Base-by-base conservation (phyloP, 108 stramenopile genomes). In the Fistulifera solaris region DNA sequence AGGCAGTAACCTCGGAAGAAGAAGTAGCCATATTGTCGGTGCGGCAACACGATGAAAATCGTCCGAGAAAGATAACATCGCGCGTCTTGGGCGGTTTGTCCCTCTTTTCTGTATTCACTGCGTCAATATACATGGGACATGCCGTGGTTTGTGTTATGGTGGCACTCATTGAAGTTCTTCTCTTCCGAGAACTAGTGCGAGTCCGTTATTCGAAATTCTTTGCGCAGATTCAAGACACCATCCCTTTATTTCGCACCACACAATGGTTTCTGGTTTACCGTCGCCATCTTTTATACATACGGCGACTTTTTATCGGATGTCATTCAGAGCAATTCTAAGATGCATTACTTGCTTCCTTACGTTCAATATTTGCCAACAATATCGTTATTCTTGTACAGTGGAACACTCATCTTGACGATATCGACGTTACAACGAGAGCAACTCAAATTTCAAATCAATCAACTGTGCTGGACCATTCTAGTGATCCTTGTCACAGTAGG, bases 181-280 rank as follows among this genome's bases (percentile, higher is more conserved):
- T 96, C 38, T 98, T 95, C 72, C 93, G 92, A 17, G 97, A 98
- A 72, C 61, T 98, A 18, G 95, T 98, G 43, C 91, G 81, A 38
- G 95, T 98, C 10, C 85, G 97, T 0, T 96, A 96, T 67, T 71
- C 76, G 56, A 72, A 78, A 12, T 80, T 81, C 62, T 91, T 78
- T 46, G 48, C 76, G 31, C 65, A 67, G 6, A 82, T 86, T 57
- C 81, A 96, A 58, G 59, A 80, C 39, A 85, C 78, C n/a, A 93
- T 96, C 62, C 97, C 97, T 4, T 73, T 94, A 27, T 98, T 98
- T 56, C 94, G 97, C 11, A 96, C 97, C 11, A 85, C 92, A 25
- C 97, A 98, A 61, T 98, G 97, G 97, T 66, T n/a, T 85, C 73
- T 98, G 97, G 97, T 98, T 96, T 71, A 66, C 61, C 16, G 80